phyloP scores from a whole-genome alignment of 805 yeast species.

The Kuraishia cidri region DNA sequence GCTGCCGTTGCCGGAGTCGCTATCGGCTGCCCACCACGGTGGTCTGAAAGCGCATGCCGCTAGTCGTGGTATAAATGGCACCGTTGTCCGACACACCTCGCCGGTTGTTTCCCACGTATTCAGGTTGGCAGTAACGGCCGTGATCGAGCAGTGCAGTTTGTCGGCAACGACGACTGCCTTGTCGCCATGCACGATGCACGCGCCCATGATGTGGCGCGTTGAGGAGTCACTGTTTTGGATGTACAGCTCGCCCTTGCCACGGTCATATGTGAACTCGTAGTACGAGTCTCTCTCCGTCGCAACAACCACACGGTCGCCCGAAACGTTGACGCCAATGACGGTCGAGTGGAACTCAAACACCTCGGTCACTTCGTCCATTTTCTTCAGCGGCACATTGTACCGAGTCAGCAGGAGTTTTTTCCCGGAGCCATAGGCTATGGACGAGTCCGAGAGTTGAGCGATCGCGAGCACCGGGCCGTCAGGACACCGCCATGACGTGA shows the following conservation, averaged over 20 bases:
- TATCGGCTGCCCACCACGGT: slow-evolving; percentile 15
- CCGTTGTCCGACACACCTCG: no score
- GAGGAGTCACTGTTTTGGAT: slow-evolving; percentile 9
- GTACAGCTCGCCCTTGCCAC: slow-evolving; percentile 6
- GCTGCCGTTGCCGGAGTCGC: no score
- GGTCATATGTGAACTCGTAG: slow-evolving; percentile 9
- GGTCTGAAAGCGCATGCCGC: slow-evolving; percentile 17
- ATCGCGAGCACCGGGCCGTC: slow-evolving; percentile 12
- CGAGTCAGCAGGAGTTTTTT: slow-evolving; percentile 6
- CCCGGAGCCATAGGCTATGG: slow-evolving; percentile 13
- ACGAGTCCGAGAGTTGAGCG: slow-evolving; percentile 12
- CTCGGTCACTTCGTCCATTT: slow-evolving; percentile 6
- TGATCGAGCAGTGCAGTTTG: slow-evolving; percentile 9
- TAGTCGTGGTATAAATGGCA: slow-evolving; percentile 23
- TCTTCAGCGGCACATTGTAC: slow-evolving; percentile 11
- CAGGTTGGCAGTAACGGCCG: slow-evolving; percentile 5
- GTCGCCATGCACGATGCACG: no score
- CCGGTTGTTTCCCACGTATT: no score
- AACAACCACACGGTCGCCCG: slow-evolving; percentile 11
- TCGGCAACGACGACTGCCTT: slow-evolving; percentile 9
- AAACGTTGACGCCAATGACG: slow-evolving; percentile 13
- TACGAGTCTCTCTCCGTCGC: slow-evolving; percentile 20
- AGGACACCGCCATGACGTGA: slow-evolving; percentile 7
- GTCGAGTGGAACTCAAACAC: slow-evolving; percentile 4
- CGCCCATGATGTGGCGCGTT: slow-evolving; percentile 12